Base-by-base conservation (phyloP, 1,284 basidiomycete species). In the Pseudozyma hubeiensis region DNA sequence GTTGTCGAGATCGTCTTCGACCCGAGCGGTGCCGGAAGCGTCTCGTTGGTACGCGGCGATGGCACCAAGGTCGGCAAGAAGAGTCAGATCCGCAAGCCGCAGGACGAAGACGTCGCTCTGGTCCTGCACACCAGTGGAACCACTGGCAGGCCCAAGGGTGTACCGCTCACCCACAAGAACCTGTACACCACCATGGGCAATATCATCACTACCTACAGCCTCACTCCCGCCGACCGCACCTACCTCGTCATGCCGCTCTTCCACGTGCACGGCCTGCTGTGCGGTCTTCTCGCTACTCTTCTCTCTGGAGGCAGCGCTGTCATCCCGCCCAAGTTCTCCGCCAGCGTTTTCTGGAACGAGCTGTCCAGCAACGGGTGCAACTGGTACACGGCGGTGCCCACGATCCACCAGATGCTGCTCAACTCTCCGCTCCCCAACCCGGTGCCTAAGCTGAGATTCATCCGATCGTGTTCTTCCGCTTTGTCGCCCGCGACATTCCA, bases 201-300 rank as follows among this genome's bases (percentile, higher is more conserved):
- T 63, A 77, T 81, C 62, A 64, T 78, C 40, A 44, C 58, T 29
- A 79, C 80, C 43, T 90, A 90, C 87, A 86, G 87, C 47, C 86
- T 90, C n/a, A 85, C 85, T 8, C 75, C 82, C 0, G 29, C 45
- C 4, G 86, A 87, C 70, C 79, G 85, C n/a, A 85, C 85, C 10
- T 87, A 85, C 74, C 83, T 87, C 31, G 90, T 90, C 86, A 90
- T 90, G 90, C 90, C 90, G 31, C 86, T 90, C 34, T 90, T 90
- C 85, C 90, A 90, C 75, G 89, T 90, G 17, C 89, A 89, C 55
- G 89, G 89, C 37, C 88, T 90, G 46, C 87, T 90, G 33, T 88
- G 89, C 57, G 90, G 89, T 70, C 85, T 91, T 29, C 86, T 90
- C 17, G 88, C 89, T 8, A 89, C 90, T 1, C 82, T 90, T 7